Base-by-base conservation (phyloP, 768 basidiomycete species). In the Lactarius indigo region DNA sequence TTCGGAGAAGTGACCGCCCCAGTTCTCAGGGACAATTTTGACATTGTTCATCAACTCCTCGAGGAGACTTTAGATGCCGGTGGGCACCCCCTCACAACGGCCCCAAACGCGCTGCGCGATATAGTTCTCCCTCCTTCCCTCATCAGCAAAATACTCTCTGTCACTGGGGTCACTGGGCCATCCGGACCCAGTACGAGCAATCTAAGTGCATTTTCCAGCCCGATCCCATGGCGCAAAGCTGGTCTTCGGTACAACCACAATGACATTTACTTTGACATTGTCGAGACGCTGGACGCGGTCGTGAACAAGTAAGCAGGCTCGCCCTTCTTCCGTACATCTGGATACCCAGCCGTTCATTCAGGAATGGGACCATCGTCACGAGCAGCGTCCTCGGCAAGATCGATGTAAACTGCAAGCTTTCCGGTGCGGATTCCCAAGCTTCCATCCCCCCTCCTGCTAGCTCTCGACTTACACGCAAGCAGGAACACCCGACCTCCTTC, bases 51-150 rank as follows among this genome's bases (percentile, higher is more conserved):
- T 73, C 95, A 96, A 92, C 85, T 98, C 20, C 83, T 97, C 35
- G 96, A 96, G 78, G 96, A 98, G 78, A 95, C 92, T n/a, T 79
- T 98, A 31, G 95, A 96, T 74, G 87, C 94, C 10, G 91, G 93
- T 13, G 95, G 96, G 0, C 89, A 95, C 74, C 95, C 95, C 0
- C 80, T 96, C 42, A 97, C 95, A 7, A 98, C 94, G 3, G 92
- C 93, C 64, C 83, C 89, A 2, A 96, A 93, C 72, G 89, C 92
- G 23, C 82, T 98, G 2, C 87, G 93, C 30, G 96, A 98, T 72
- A 96, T 98, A 68, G 93, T 98, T 8, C 83, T 97, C 1, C 92
- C 94, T 1, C 95, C 96, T 1, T 91, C 94, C 0, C 84, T 97
- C 37, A 82, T 96, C 5, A 69, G 73, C 63, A 78, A 78, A 61